Base-by-base conservation (phyloP, 2,329 filamentous ascomycete species). In the Hypoxylon sp. region DNA sequence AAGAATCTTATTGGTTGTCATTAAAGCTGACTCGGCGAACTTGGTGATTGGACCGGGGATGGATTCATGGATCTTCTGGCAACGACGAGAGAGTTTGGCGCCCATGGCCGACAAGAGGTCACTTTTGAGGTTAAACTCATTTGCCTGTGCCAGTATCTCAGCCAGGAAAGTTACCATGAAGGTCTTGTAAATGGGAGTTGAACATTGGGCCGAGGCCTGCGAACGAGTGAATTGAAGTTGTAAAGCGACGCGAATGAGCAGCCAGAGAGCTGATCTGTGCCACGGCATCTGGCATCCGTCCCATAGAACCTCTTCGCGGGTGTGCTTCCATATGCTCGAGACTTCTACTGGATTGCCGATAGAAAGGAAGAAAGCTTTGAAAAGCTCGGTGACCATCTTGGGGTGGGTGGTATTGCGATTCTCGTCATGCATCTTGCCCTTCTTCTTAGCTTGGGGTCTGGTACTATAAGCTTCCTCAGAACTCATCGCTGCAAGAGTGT, bases 191-290 rank as follows among this genome's bases (percentile, higher is more conserved):
- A 4, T 37, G 2, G 36, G 31, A 7, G 35, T 30, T 3, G 26
- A 20, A 2, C 16, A 21, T 1, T 23, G 19, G 5, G 7, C 7
- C 21, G 15, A 23, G 5, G 12, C 12, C 7, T 17, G 26, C 3
- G 46, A 29, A 5, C 59, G 31, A 7, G 44, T 32, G n/a, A 66
- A 48, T 7, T 55, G 27, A 2, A 73, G 56, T 41, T 84, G 80
- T 2, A 83, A 52, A 0, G 71, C 63, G 0, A 83, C 79, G 0
- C 82, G 77, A 2, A 85, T 45, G 0, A 84, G 67, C 0, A 86
- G 68, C 81, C 81, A 86, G 0, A 78, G 50, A 0, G 81, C 69
- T 8, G 80, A 64, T 13, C 62, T 41, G 16, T 20, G 60, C 57
- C 59, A 64, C 3, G 83, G 32, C 77, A 66, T 1, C 42, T 30